Evolutionary conservation across 164 flowering plant species (phyloP).

Genomic region (Macadamia integrifolia): DNA sequence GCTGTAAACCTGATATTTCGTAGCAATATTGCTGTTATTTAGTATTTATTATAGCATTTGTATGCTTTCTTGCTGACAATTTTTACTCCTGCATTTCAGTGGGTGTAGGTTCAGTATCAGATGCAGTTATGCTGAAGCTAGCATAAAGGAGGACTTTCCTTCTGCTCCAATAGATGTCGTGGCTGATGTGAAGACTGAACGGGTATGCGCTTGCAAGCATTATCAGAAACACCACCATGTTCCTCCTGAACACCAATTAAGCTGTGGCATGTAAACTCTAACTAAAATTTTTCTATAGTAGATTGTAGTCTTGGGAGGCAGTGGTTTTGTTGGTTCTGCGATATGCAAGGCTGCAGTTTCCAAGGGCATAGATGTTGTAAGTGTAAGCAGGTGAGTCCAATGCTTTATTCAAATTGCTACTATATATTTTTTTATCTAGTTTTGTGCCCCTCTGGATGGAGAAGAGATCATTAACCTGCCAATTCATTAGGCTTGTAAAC

Average conservation of each 20-base stretch:
- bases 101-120: constrained; percentile 35
- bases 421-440: not conserved
- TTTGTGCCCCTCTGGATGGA: not conserved
- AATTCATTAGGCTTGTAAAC: no score
- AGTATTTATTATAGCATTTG: not conserved
- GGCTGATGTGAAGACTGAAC: constrained; percentile 74
- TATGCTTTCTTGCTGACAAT: not conserved
- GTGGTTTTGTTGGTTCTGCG: constrained; percentile 95
- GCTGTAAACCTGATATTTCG: no score
- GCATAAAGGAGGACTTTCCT: constrained; percentile 32
- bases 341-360: constrained; percentile 95
- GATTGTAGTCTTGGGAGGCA: constrained; percentile 96
- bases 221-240: not conserved
- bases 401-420: not conserved
- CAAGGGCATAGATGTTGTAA: constrained; percentile 77
- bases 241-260: not conserved
- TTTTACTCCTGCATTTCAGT: constrained; percentile 16
- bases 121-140: constrained; percentile 57
- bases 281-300: constrained; percentile 26
- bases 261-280: constrained; percentile 6
- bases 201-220: constrained; percentile 33
- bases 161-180: constrained; percentile 68
- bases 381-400: constrained; percentile 78
- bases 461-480: no score
- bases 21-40: not conserved